Base-by-base conservation (phyloP, 352 stramenopile species). In the Phytophthora fragariae region DNA sequence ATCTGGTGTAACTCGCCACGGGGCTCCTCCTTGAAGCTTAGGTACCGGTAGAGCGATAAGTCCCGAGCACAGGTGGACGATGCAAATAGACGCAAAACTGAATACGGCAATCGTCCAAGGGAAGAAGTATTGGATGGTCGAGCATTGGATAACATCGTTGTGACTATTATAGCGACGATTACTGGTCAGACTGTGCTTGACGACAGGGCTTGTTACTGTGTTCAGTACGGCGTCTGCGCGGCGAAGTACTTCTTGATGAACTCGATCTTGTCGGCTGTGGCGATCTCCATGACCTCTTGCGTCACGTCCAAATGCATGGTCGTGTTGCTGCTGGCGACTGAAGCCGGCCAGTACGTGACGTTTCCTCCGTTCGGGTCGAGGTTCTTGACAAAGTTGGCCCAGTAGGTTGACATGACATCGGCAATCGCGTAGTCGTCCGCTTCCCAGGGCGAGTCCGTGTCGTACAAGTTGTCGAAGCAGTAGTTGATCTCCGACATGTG, bases 401-500 rank as follows among this genome's bases (percentile, higher is more conserved):
- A 75, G 61, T 75, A 75, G 29, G 47, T 57, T 4, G 55, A 64
- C 56, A 71, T 71, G 21, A 59, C 50, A n/a, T 65, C 61, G 21
- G 68, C 68, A 15, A 75, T 57, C 24, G 37, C 49, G 50, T 64
- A 75, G 50, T 75, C 68, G 27, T 66, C 61, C 4, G 31, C 54
- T 39, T 49, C 55, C 61, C 68, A 74, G 19, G 55, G 60, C 14
- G 17, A 62, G 35, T 71, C 68, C 27, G 68, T 71, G 61, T 55
- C 55, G 56, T 75, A 70, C 50, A 75, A 49, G 57, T 75, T 75
- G 56, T 71, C 53, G 56, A 75, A 66, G 21, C 59, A 62, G 62
- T 75, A 75, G 55, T 70, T 75, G 68, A 75, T 75, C 61, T 75
- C 68, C 17, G 68, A 66, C 68, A 66, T 66, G 49, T 70, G 61